These are phyloP conservation scores for Curvularia eragrostidis DNA, from an alignment of 2,329 filamentous ascomycete species.

Conservation along the genomic window DNA sequence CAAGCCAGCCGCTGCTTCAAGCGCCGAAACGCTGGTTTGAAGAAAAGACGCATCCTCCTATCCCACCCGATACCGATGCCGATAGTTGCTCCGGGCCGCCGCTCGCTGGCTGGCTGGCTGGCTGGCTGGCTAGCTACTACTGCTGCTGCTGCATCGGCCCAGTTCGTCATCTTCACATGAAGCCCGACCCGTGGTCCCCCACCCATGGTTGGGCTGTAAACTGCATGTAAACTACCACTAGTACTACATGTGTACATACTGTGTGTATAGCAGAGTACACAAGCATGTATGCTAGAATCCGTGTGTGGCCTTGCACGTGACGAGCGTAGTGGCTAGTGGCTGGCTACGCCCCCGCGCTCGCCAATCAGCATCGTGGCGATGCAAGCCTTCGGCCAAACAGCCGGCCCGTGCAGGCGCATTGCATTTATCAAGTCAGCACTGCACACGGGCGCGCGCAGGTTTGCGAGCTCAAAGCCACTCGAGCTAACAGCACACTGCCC, in stretches of 20 bases:
- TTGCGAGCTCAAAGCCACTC: conserved; percentile 12
- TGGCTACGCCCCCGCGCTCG: background rate
- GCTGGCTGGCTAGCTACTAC: too few species aligned
- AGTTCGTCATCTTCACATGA: conserved; percentile 10
- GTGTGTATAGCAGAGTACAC: too few species aligned
- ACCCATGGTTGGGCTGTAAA: background rate
- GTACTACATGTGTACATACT: background rate
- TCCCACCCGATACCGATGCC: conserved; percentile 18
- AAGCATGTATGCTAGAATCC: too few species aligned
- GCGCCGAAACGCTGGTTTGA: conserved; percentile 28
- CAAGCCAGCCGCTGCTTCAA: conserved; percentile 27
- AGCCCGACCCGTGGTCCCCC: background rate
- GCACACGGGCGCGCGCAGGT: conserved; percentile 3
- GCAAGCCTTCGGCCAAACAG: conserved; percentile 18
- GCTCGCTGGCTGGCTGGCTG: too few species aligned
- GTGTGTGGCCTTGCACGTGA: background rate
- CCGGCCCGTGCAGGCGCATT: conserved; percentile 14
- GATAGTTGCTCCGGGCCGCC: conserved; percentile 3
- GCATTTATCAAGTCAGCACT: conserved; percentile 17
- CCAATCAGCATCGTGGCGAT: conserved; percentile 1
- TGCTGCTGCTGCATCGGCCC: conserved; percentile 5
- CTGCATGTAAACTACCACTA: too few species aligned
- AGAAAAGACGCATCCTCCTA: conserved; percentile 29
- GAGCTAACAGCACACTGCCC: conserved; percentile 17
- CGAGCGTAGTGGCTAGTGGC: too few species aligned